Evolutionary conservation across 2,329 filamentous ascomycete species (phyloP).

Genomic region (Sordariomycetes sp.): DNA sequence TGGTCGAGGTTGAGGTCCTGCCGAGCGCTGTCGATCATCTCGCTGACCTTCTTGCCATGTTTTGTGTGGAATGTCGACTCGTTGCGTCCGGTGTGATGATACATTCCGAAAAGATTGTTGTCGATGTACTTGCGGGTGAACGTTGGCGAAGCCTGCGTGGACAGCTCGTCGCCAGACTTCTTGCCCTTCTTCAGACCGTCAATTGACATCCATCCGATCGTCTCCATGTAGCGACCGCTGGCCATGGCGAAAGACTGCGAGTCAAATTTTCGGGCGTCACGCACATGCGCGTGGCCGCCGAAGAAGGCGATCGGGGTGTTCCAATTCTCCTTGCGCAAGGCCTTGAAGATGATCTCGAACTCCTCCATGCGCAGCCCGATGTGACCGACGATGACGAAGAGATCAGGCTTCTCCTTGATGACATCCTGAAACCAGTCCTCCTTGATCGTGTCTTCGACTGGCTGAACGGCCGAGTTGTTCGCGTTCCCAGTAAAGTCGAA

Average conservation of each 20-base stretch:
- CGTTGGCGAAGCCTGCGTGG: slow-evolving; percentile 29
- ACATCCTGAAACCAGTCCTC: slow-evolving; percentile 85
- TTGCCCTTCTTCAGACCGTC: slow-evolving; percentile 42
- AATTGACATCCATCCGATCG: slow-evolving; percentile 87
- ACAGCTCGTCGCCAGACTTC: slow-evolving; percentile 11
- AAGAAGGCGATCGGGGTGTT: slow-evolving; percentile 86
- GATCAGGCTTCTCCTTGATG: slow-evolving; percentile 73
- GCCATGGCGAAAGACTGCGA: slow-evolving; percentile 69
- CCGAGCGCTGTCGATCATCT: slow-evolving; percentile 60
- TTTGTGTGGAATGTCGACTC: slow-evolving; percentile 65
- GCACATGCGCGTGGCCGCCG: slow-evolving; percentile 82
- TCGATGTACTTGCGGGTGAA: slow-evolving; percentile 85
- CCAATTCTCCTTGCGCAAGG: slow-evolving; percentile 68
- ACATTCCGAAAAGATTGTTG: slow-evolving; percentile 79
- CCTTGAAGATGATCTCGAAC: slow-evolving; percentile 67
- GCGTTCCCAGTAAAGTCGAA: slow-evolving; percentile 89
- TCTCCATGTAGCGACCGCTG: slow-evolving; percentile 89
- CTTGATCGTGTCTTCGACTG: slow-evolving; percentile 70
- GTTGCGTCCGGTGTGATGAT: slow-evolving; percentile 71
- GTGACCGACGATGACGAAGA: slow-evolving; percentile 83
- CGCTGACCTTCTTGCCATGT: slow-evolving; percentile 62
- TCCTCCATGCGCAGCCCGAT: slow-evolving; percentile 75
- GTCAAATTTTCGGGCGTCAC: slow-evolving; percentile 76
- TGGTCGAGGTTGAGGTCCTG: slow-evolving; percentile 63
- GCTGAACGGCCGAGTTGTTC: slow-evolving; percentile 80